phyloP scores from a whole-genome alignment of 192 early-diverging fungal genomes.

The Podila epicladia region DNA sequence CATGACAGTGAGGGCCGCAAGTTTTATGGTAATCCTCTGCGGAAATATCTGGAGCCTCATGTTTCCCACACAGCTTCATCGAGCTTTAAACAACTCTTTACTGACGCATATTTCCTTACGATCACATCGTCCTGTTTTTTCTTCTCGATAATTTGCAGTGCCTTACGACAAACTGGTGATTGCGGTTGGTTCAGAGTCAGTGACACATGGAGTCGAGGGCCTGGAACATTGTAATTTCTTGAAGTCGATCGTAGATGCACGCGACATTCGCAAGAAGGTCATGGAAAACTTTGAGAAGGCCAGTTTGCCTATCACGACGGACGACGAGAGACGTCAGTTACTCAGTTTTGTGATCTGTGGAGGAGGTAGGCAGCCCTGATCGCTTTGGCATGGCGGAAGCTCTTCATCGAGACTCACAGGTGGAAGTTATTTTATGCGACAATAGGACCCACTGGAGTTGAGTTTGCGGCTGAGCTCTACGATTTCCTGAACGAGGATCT shows the following conservation, averaged over 20 bases:
- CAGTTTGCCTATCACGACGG: conserved; percentile 64
- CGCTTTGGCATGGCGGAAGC: neutral
- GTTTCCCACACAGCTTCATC: neutral
- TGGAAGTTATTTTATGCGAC: neutral
- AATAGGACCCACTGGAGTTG: conserved; percentile 65
- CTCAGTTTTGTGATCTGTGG: conserved; percentile 80
- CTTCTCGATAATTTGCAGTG: conserved; percentile 5
- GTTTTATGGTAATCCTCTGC: conserved; percentile 58
- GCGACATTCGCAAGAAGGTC: conserved; percentile 64
- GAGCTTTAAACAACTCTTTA: neutral
- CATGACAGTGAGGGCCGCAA: conserved; percentile 25
- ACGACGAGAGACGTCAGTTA: conserved; percentile 66
- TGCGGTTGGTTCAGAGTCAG: conserved; percentile 64
- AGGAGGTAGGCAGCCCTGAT: conserved; percentile 62
- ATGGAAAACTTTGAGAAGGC: conserved; percentile 76
- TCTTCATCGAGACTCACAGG: neutral
- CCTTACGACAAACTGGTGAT: conserved; percentile 68
- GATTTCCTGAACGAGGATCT: conserved; percentile 70
- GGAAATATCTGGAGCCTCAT: neutral
- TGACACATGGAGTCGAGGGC: conserved; percentile 73
- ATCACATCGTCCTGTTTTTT: neutral
- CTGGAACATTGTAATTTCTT: conserved; percentile 67
- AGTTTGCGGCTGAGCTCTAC: conserved; percentile 69
- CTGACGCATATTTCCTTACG: neutral
- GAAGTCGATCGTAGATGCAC: conserved; percentile 75